Base-by-base conservation (phyloP, 768 basidiomycete species). In the Pleurotus giganteus region DNA sequence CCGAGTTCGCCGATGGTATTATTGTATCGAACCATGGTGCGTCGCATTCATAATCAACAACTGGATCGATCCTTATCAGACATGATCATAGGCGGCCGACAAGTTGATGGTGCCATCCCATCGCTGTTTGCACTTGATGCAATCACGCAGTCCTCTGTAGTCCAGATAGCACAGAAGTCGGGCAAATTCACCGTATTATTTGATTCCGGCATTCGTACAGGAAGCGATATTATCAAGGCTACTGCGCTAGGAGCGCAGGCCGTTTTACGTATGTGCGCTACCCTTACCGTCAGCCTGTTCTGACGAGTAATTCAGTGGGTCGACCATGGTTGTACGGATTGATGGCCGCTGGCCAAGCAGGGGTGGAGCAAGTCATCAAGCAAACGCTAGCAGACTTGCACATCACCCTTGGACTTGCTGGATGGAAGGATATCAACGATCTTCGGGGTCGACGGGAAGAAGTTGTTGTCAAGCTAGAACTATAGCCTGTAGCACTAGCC, bases 231-330 rank as follows among this genome's bases (percentile, higher is more conserved):
- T 37, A 76, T 91, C 68, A 89, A 90, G 67, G 92, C 93, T 0
- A 69, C 94, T 28, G 91, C 91, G 2, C 74, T 94, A 0, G 92
- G 93, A 36, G 92, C 93, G 6, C 86, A 94, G 60, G 91, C 75
- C 7, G 84, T 94, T 13, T 67, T 93, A 23, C 73, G 84, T 90
- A 58, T 60, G 88, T 77, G n/a, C 36, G 53, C 34, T 41, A 49
- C 45, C 29, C 49, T 36, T 23, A 43, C 51, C 9, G 47, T 17
- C 46, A 7, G 17, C n/a, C 12, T 28, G 28, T 19, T 3, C 4
- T 34, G 31, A 51, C 55, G 47, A 11, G 36, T 15, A 19, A 0
- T 28, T 3, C 26, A 89, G 86, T 91, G 28, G 88, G 80, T 21
- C 80, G 89, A n/a, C 85, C 86, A 11, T 84, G 78, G 73, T 73